phyloP scores from a whole-genome alignment of 1,284 basidiomycete genomes.

The Leccinum pseudoinsigne region DNA sequence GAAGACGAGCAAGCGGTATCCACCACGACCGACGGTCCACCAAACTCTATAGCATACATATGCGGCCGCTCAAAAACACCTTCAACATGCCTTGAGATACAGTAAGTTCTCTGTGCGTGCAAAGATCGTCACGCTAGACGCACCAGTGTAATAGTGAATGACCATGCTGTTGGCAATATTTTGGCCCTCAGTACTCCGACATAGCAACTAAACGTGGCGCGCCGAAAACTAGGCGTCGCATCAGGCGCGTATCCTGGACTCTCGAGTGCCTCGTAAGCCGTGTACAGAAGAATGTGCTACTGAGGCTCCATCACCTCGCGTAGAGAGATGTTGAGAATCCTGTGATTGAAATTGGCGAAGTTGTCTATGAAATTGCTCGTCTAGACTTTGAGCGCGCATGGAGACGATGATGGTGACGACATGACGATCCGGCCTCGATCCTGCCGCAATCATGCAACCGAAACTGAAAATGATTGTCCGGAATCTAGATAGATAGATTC shows the following conservation, averaged over 20 bases:
- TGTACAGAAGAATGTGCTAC: conserved; percentile 64
- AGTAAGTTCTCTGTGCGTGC: conserved; percentile 6
- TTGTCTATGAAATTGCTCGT: conserved; percentile 27
- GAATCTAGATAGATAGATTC: conserved; percentile 46
- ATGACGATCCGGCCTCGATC: conserved; percentile 20
- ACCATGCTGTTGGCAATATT: conserved; percentile 56
- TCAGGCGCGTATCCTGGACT: conserved; percentile 58
- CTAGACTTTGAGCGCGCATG: conserved; percentile 47
- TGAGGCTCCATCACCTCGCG: conserved; percentile 72
- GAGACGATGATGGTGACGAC: not conserved
- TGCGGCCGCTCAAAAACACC: conserved; percentile 68
- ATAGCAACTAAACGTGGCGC: conserved; percentile 54
- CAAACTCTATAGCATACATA: conserved; percentile 64
- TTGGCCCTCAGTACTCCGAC: conserved; percentile 67
- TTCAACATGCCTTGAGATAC: conserved; percentile 54
- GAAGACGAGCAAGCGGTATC: conserved; percentile 64
- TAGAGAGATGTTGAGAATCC: conserved; percentile 64
- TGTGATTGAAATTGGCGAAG: conserved; percentile 62
- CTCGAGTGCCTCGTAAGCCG: conserved; percentile 67
- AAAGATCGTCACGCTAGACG: conserved; percentile 16
- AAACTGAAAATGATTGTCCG: conserved; percentile 53
- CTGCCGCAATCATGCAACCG: conserved; percentile 38
- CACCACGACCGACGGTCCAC: conserved; percentile 68
- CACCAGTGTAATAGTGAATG: conserved; percentile 71
- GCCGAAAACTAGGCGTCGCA: too few species aligned